Evolutionary conservation across 768 basidiomycete genomes (phyloP).

Genomic region (Asterophora lycoperdoides): DNA sequence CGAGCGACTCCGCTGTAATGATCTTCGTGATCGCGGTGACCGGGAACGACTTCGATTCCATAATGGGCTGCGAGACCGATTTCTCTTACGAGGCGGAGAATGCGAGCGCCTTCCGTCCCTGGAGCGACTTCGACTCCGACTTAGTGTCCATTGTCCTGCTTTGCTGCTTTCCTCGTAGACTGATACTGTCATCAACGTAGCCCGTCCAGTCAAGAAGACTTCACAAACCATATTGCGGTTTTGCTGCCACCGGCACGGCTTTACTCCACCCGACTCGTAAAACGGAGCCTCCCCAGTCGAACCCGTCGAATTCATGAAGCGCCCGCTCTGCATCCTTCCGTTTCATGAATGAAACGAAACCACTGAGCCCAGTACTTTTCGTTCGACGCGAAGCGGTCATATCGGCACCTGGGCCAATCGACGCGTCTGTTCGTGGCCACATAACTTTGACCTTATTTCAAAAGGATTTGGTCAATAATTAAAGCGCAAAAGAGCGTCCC

Average conservation of each 20-base stretch:
- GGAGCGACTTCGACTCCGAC: conserved; percentile 39
- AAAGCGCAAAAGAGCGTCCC: neutral
- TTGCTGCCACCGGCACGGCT: conserved; percentile 80
- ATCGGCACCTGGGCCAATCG: conserved; percentile 64
- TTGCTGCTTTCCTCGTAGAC: conserved; percentile 15
- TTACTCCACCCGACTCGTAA: conserved; percentile 97
- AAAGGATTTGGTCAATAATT: neutral
- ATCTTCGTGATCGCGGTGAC: conserved; percentile 35
- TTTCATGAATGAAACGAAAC: conserved; percentile 97
- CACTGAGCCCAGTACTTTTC: conserved; percentile 79
- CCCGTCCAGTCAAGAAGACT: neutral
- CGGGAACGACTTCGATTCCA: conserved; percentile 41
- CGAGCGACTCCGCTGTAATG: conserved; percentile 41
- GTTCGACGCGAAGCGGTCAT: conserved; percentile 68
- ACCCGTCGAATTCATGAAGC: conserved; percentile 84
- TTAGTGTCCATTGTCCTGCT: conserved; percentile 24
- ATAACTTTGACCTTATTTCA: conserved; percentile 81
- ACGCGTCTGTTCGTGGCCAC: conserved; percentile 91
- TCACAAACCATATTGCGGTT: conserved; percentile 72
- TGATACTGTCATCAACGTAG: neutral
- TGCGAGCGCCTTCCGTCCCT: conserved; percentile 37
- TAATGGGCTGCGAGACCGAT: conserved; percentile 49
- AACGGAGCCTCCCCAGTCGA: conserved; percentile 89
- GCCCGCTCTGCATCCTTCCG: conserved; percentile 88
- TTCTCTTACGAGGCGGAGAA: conserved; percentile 32